Conservation (phyloP, 1,284 basidiomycete species). For the Anthracocystis panici-leucophaei region DNA sequence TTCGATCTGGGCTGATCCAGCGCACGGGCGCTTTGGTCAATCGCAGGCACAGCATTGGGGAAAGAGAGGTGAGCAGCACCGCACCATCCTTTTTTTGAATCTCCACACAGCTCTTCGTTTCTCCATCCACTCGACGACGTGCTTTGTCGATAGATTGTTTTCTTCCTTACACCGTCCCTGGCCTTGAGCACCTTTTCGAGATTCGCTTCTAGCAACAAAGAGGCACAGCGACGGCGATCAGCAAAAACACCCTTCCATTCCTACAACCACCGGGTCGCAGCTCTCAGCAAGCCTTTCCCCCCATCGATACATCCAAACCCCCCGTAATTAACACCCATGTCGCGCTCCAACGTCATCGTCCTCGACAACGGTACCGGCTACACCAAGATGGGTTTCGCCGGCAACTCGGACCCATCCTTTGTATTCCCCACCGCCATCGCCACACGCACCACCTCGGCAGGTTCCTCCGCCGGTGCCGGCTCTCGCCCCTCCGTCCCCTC, state of each 20-base stretch:
- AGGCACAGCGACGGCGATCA: no score
- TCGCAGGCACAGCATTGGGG: conserved; percentile 1
- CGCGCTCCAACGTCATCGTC: conserved; percentile 68
- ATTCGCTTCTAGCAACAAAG: no score
- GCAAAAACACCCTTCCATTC: no score
- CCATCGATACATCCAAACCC: not conserved
- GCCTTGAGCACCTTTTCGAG: no score
- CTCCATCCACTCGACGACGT: no score
- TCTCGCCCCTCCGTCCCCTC: conserved; percentile 78
- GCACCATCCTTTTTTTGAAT: no score
- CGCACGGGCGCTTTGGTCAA: no score
- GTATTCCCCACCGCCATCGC: conserved; percentile 70
- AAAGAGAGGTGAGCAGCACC: no score
- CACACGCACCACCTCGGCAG: conserved; percentile 59
- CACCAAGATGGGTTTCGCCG: conserved; percentile 98
- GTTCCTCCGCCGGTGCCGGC: conserved; percentile 68
- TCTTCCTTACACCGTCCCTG: no score
- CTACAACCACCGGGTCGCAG: not conserved
- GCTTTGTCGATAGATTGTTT: no score
- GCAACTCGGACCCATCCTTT: conserved; percentile 98
- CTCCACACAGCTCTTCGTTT: not conserved
- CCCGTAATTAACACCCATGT: conserved; percentile 43
- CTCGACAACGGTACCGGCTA: conserved; percentile 95
- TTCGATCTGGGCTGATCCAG: no score
- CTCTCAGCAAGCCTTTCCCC: not conserved